Base-by-base conservation (phyloP, 148 eudicot genomes). In the Chenopodium album region DNA sequence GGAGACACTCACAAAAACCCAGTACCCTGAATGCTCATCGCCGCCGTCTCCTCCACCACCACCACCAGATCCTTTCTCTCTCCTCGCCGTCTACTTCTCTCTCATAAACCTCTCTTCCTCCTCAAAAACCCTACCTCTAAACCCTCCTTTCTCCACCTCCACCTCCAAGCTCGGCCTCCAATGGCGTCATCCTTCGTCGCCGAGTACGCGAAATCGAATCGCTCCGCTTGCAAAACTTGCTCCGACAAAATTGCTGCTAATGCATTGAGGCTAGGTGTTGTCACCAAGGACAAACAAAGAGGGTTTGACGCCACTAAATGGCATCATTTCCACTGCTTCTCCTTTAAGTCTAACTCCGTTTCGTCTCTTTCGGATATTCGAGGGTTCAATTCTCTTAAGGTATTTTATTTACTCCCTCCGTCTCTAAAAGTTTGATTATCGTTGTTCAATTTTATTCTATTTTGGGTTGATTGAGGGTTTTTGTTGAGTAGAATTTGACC, bases 161-260 rank as follows among this genome's bases (percentile, higher is more conserved):
- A 29, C n/a, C 44, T 17, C 4, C 60, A 3, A n/a, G 48, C 71
- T 17, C 17, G 69, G 28, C 44, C 71, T 32, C 26, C 34, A 32
- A 83, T 75, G 84, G 28, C 78, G 76, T 77, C 82, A 13, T 71
- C 69, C 23, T 41, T 90, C 41, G 69, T 90, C 56, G 97, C 91
- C 54, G 95, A 92, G 82, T 94, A 94, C 83, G 98, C 98, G 2
- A 93, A 93, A 81, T 90, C 97, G 5, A 89, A 83, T 1, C 88
- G 92, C 8, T 90, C 98, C 0, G 82, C 90, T 2, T 94, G 98
- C 90, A 94, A 92, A 75, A 87, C 87, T 8, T 94, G 98, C 85
- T 47, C 83, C 9, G 75, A 90, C 6, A 67, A 79, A 37, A 94
- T 94, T 44, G 83, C 78, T 23, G 84, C 82, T 2, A 89, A 84